These are phyloP conservation scores for Candida silvatica DNA, from an alignment of 805 yeast species.

Conservation along the genomic window DNA sequence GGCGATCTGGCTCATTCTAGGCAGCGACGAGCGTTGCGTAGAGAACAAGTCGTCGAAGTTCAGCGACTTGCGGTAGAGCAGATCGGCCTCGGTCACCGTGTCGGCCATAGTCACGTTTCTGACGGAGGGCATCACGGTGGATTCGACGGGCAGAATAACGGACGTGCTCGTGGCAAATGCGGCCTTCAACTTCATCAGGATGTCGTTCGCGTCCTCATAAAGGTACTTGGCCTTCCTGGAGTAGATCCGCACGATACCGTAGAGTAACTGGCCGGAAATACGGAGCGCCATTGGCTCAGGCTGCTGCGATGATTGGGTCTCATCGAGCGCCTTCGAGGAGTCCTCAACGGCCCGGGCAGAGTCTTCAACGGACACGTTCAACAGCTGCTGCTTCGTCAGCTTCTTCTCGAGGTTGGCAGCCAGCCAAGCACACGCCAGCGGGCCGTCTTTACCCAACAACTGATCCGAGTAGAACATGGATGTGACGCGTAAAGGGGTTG, in stretches of 20 bases:
- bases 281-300: slow-evolving; percentile 65
- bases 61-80: slow-evolving; percentile 58
- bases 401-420: slow-evolving; percentile 84
- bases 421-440: slow-evolving; percentile 84
- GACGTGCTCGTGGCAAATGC: slow-evolving; percentile 44
- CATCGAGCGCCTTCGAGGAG: slow-evolving; percentile 20
- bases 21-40: slow-evolving; percentile 25
- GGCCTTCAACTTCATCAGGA: slow-evolving; percentile 60
- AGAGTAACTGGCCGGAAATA: slow-evolving; percentile 75
- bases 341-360: slow-evolving; percentile 59
- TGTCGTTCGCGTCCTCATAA: slow-evolving; percentile 76
- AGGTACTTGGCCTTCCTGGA: slow-evolving; percentile 78
- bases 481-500: too few species aligned
- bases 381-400: slow-evolving; percentile 60
- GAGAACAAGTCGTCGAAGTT: slow-evolving; percentile 27
- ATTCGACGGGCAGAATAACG: slow-evolving; percentile 50
- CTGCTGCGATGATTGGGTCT: slow-evolving; percentile 8
- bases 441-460: slow-evolving; percentile 63
- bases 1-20: slow-evolving; percentile 12
- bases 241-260: slow-evolving; percentile 83
- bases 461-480: slow-evolving; percentile 42
- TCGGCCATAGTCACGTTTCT: slow-evolving; percentile 59
- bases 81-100: slow-evolving; percentile 71
- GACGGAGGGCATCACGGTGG: slow-evolving; percentile 53
- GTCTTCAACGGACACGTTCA: slow-evolving; percentile 61